A percentile compares a stretch with the other conserved stretches of the same genome.
phyloP scores from a whole-genome alignment of 2,329 filamentous ascomycete genomes.

The Zymoseptoria tritici region DNA sequence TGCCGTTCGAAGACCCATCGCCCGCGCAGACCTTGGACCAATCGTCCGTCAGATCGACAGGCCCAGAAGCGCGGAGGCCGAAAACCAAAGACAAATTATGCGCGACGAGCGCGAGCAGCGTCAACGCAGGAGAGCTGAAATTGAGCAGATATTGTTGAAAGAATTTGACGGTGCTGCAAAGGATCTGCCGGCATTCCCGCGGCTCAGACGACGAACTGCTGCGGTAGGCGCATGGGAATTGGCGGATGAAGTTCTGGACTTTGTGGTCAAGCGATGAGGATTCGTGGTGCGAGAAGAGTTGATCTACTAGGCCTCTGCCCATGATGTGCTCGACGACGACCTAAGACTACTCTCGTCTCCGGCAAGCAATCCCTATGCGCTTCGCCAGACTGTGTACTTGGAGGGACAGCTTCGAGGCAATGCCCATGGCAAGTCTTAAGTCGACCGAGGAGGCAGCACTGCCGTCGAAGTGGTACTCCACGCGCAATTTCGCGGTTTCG shows the following conservation, averaged over 20 bases:
- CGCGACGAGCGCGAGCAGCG: not conserved
- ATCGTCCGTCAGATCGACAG: not conserved
- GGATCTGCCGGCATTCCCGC: slow-evolving; percentile 1
- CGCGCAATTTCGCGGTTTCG: not conserved
- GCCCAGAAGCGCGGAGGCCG: not conserved
- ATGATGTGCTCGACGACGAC: not conserved
- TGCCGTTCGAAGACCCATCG: not conserved
- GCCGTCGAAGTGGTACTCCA: too few relatives aligned
- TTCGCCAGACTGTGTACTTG: too few relatives aligned
- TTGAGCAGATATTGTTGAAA: not conserved
- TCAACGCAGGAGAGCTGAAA: not conserved
- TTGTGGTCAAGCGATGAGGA: not conserved
- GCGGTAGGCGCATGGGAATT: not conserved
- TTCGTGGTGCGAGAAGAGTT: not conserved
- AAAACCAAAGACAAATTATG: not conserved
- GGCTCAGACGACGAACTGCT: not conserved
- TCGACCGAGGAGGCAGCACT: too few relatives aligned
- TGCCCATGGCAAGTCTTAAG: too few relatives aligned
- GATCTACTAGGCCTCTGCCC: not conserved
- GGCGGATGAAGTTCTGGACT: slow-evolving; percentile 1
- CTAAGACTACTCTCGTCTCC: too few relatives aligned
- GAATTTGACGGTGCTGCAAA: not conserved
- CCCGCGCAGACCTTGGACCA: not conserved
- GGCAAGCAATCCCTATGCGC: too few relatives aligned
- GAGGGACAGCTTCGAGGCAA: too few relatives aligned